Evolutionary conservation across 352 stramenopile species (phyloP).

Genomic region (Phytophthora podocarpi): DNA sequence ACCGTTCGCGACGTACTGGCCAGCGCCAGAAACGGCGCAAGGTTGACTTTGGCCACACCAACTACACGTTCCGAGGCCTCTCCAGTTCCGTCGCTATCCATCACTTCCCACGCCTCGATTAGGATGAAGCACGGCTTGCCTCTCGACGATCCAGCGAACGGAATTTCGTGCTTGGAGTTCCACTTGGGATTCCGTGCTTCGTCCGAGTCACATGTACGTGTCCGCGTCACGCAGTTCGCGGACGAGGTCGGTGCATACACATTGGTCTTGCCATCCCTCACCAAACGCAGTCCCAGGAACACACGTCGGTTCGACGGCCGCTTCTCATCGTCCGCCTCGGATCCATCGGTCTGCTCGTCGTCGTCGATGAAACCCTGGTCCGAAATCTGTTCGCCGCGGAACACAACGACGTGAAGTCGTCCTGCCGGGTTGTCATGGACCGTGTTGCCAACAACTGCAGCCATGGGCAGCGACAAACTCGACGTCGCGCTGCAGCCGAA

Average conservation of each 20-base stretch:
- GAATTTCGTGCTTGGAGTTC: conserved; percentile 80
- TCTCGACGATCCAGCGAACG: conserved; percentile 69
- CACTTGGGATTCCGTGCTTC: conserved; percentile 74
- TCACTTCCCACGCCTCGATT: conserved; percentile 86
- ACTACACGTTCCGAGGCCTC: conserved; percentile 73
- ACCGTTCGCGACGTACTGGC: conserved; percentile 83
- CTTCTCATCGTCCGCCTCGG: conserved; percentile 48
- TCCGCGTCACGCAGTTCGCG: conserved; percentile 69
- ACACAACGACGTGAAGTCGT: conserved; percentile 75
- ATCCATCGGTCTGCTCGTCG: conserved; percentile 59
- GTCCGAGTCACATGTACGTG: conserved; percentile 52
- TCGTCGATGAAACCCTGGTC: conserved; percentile 53
- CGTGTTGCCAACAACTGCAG: conserved; percentile 79
- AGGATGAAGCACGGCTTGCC: conserved; percentile 89
- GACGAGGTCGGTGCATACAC: conserved; percentile 87
- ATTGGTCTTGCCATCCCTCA: conserved; percentile 88
- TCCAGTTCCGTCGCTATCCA: conserved; percentile 29
- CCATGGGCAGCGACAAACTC: conserved; percentile 84
- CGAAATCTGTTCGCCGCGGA: conserved; percentile 85
- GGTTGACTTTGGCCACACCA: conserved; percentile 86
- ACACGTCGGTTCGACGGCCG: conserved; percentile 36
- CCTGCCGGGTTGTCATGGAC: conserved; percentile 81
- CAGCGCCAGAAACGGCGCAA: conserved; percentile 86
- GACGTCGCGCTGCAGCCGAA: conserved; percentile 89
- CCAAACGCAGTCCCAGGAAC: conserved; percentile 75